Percentiles rank a stretch among this genome's conserved stretches.
phyloP scores from a whole-genome alignment of 768 basidiomycete species.

The Serendipita vermifera region DNA sequence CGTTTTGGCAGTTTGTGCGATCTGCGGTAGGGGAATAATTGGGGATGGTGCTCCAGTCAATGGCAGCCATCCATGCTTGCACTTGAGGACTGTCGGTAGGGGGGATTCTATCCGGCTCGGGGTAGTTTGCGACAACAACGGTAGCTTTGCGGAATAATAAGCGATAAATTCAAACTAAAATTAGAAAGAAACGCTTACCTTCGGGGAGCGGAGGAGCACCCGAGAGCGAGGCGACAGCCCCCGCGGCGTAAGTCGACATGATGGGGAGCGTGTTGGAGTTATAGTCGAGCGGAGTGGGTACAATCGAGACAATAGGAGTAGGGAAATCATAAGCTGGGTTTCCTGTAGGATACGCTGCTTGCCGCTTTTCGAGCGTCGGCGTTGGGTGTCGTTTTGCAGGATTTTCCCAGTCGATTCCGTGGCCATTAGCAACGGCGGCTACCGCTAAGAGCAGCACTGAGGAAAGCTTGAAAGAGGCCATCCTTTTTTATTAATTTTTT shows the following conservation, averaged over 20 bases:
- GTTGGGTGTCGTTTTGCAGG: no score
- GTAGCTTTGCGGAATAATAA: constrained; percentile 14
- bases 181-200: constrained; percentile 31
- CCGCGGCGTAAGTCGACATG: constrained; percentile 41
- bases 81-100: constrained; percentile 46
- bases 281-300: not conserved
- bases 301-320: not conserved
- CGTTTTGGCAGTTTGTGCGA: constrained; percentile 43
- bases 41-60: constrained; percentile 60
- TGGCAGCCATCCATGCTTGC: constrained; percentile 60
- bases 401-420: no score
- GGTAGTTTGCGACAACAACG: constrained; percentile 11
- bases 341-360: not conserved
- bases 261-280: constrained; percentile 28
- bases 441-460: no score
- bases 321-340: not conserved
- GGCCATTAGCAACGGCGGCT: no score
- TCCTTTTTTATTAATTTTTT: no score
- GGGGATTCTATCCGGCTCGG: constrained; percentile 5
- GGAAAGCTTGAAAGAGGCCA: no score
- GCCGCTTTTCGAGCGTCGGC: no score
- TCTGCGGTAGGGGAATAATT: constrained; percentile 46
- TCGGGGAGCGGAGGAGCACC: constrained; percentile 53
- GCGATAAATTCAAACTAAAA: not conserved
- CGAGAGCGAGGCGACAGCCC: constrained; percentile 44